Percentiles rank a stretch among this genome's conserved stretches.
Evolutionary conservation across 169 alveolate genomes (phyloP).

Genomic region (Cryptosporidium sp.): DNA sequence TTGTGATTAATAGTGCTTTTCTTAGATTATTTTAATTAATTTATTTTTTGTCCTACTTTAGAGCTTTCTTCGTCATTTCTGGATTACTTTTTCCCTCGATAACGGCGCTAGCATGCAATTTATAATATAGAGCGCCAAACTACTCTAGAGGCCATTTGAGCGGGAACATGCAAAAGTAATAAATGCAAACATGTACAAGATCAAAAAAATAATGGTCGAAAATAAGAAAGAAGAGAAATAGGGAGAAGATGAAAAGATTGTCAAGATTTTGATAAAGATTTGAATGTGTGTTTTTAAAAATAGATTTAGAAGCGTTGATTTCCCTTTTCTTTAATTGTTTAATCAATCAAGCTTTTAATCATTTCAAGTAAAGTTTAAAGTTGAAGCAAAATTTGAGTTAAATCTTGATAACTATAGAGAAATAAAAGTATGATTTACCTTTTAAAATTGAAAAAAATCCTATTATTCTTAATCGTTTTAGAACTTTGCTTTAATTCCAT

Average conservation of each 20-base stretch:
- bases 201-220: constrained; percentile 2
- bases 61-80: no score
- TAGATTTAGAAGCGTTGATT: neutral
- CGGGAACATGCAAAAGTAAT: constrained; percentile 22
- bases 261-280: neutral
- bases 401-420: neutral
- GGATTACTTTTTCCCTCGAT: neutral
- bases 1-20: neutral
- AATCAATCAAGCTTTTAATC: neutral
- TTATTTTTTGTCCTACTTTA: neutral
- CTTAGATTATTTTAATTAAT: neutral
- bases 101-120: neutral
- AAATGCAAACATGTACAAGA: neutral
- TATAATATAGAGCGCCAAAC: no score
- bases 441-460: neutral
- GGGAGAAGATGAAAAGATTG: neutral
- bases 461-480: neutral
- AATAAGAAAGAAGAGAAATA: neutral
- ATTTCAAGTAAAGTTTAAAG: neutral
- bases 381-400: neutral
- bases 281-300: neutral
- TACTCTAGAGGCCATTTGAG: neutral
- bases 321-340: neutral
- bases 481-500: neutral
- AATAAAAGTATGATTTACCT: neutral